Evolutionary conservation across 768 basidiomycete species (phyloP).

Genomic region (Dioszegia crocea): DNA sequence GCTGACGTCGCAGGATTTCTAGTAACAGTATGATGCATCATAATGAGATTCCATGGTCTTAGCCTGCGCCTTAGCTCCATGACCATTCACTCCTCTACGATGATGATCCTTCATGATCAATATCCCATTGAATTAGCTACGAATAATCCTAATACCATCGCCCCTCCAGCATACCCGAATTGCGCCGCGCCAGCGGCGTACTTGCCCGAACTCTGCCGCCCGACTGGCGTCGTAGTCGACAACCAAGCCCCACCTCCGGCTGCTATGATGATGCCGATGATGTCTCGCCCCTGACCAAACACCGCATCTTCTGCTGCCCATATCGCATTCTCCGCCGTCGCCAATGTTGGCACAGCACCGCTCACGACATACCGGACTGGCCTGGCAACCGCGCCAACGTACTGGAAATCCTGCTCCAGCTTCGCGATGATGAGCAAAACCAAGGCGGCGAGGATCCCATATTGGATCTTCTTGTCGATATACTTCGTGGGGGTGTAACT

Average conservation of each 20-base stretch:
- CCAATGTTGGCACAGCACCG: constrained; percentile 9
- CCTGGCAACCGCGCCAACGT: constrained; percentile 1
- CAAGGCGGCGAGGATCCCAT: constrained; percentile 14
- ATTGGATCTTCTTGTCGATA: constrained; percentile 14
- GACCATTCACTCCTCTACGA: too few species aligned
- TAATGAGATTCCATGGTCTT: too few species aligned
- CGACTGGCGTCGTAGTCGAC: constrained; percentile 8
- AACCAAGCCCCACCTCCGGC: constrained; percentile 14
- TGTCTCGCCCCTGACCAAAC: constrained; percentile 25
- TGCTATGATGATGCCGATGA: constrained; percentile 24
- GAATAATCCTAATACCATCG: constrained; percentile 13
- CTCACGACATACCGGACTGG: constrained; percentile 7
- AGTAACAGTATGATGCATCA: not conserved
- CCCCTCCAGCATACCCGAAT: constrained; percentile 9
- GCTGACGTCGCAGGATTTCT: constrained; percentile 9
- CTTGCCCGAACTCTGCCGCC: constrained; percentile 1
- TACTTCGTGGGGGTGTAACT: constrained; percentile 16
- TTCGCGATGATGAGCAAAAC: constrained; percentile 5
- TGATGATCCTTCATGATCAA: not conserved
- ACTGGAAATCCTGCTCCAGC: constrained; percentile 24
- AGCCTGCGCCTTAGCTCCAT: too few species aligned
- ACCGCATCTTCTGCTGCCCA: constrained; percentile 36
- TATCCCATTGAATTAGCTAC: constrained; percentile 19
- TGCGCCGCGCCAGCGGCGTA: constrained; percentile 14
- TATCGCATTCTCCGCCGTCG: constrained; percentile 14